Conservation (phyloP, 1,139 yeast species). For the Sporopachydermia cereana region DNA sequence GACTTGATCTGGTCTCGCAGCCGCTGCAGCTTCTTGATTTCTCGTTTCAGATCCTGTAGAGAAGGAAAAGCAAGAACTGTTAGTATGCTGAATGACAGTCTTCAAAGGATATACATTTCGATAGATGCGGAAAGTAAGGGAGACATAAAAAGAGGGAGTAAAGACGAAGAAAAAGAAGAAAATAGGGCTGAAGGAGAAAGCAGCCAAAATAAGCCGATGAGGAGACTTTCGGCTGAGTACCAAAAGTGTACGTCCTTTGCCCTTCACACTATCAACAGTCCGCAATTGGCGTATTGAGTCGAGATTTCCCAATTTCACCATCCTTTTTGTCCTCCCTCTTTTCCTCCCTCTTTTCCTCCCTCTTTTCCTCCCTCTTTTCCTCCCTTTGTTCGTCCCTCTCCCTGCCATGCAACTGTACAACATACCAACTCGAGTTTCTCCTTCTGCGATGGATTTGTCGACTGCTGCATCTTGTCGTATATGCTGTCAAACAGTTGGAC, state of each 20-base stretch:
- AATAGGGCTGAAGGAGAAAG: background rate
- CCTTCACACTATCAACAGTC: background rate
- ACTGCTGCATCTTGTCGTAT: slow-evolving; percentile 72
- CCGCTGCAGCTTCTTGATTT: slow-evolving; percentile 89
- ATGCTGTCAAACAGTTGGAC: slow-evolving; percentile 75
- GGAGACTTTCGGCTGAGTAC: background rate
- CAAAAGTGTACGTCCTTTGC: no score
- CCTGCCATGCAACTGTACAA: background rate
- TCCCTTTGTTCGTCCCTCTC: background rate
- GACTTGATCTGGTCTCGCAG: slow-evolving; percentile 92
- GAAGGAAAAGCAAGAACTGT: background rate
- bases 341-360: background rate
- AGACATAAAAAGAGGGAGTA: background rate
- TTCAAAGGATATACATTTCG: background rate
- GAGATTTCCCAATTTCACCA: background rate
- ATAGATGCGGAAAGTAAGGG: background rate
- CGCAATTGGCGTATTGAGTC: background rate
- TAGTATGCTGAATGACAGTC: no score
- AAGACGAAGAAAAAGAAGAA: background rate
- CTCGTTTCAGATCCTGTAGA: slow-evolving; percentile 67
- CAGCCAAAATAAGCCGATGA: background rate
- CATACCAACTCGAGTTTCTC: slow-evolving; percentile 70
- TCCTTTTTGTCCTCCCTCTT: background rate
- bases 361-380: background rate
- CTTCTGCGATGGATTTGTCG: slow-evolving; percentile 81